phyloP scores from a whole-genome alignment of 2,329 filamentous ascomycete species.

The Verticillium longisporum region DNA sequence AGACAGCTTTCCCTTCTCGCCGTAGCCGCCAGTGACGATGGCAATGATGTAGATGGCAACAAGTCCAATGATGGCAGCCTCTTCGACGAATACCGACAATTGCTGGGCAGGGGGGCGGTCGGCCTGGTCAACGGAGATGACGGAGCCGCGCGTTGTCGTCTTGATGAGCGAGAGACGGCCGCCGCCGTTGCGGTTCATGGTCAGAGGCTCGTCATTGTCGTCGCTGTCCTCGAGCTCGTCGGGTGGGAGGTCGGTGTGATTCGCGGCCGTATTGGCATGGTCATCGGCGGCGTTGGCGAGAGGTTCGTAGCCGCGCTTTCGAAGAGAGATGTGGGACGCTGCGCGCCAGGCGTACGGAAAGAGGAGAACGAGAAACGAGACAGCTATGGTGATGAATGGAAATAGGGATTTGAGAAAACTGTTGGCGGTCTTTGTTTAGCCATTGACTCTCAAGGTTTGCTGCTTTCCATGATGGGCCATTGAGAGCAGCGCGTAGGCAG shows the following conservation, averaged over 20 bases:
- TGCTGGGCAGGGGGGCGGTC: conserved; percentile 71
- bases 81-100: conserved; percentile 65
- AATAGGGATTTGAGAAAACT: conserved; percentile 78
- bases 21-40: conserved; percentile 54
- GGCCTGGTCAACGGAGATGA: conserved; percentile 58
- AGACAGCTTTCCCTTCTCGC: conserved; percentile 48
- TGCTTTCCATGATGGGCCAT: neutral
- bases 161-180: conserved; percentile 52
- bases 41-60: conserved; percentile 62
- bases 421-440: neutral
- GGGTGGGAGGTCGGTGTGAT: conserved; percentile 47
- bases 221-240: conserved; percentile 40
- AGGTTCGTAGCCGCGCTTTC: conserved; percentile 47
- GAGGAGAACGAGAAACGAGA: conserved; percentile 64
- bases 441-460: neutral
- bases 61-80: conserved; percentile 65
- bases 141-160: conserved; percentile 53
- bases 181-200: conserved; percentile 47
- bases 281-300: conserved; percentile 33
- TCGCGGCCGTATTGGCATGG: conserved; percentile 27
- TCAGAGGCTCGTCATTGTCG: conserved; percentile 51
- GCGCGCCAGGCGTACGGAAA: conserved; percentile 49
- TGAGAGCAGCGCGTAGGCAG: too few relatives aligned
- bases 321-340: conserved; percentile 32
- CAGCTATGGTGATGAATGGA: conserved; percentile 62